phyloP scores from a whole-genome alignment of 202 grass and related monocot genomes.

The Zoysia matrella region DNA sequence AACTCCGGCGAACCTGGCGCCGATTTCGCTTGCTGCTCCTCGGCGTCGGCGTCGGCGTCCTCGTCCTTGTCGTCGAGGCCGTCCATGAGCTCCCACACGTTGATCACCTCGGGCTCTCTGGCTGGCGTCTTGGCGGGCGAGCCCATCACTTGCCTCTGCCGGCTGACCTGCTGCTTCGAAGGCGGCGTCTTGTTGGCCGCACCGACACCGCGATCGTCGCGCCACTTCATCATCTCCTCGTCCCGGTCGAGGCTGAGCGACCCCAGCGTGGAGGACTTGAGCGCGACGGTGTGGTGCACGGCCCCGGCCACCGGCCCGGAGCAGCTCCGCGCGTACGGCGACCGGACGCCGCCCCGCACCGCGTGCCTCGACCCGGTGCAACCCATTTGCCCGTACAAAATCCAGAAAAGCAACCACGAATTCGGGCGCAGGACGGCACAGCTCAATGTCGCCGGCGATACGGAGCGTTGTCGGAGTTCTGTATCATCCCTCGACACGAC shows the following conservation, averaged over 20 bases:
- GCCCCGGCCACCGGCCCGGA: conserved; percentile 38
- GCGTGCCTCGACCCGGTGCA: conserved; percentile 82
- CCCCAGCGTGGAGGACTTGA: conserved; percentile 49
- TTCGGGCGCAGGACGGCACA: neutral
- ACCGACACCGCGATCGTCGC: conserved; percentile 26
- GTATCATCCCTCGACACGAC: neutral
- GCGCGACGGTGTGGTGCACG: conserved; percentile 58
- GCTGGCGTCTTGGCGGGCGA: conserved; percentile 64
- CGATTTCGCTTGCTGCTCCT: no score
- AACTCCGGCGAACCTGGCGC: no score
- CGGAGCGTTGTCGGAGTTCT: neutral
- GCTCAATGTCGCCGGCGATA: conserved; percentile 30
- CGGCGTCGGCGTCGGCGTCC: no score
- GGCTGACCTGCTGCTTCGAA: conserved; percentile 36
- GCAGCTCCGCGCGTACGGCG: conserved; percentile 48
- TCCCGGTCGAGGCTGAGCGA: no score
- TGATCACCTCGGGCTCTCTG: conserved; percentile 80
- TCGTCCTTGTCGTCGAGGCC: no score
- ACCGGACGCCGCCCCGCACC: conserved; percentile 42
- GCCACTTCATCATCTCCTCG: conserved; percentile 63
- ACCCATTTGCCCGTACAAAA: conserved; percentile 52
- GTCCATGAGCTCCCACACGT: neutral
- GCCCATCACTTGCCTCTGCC: conserved; percentile 36
- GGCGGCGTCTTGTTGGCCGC: neutral
- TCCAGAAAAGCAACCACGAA: neutral